phyloP scores from a whole-genome alignment of 202 grass and related monocot genomes.

The Miscanthus sacchariflorus region DNA sequence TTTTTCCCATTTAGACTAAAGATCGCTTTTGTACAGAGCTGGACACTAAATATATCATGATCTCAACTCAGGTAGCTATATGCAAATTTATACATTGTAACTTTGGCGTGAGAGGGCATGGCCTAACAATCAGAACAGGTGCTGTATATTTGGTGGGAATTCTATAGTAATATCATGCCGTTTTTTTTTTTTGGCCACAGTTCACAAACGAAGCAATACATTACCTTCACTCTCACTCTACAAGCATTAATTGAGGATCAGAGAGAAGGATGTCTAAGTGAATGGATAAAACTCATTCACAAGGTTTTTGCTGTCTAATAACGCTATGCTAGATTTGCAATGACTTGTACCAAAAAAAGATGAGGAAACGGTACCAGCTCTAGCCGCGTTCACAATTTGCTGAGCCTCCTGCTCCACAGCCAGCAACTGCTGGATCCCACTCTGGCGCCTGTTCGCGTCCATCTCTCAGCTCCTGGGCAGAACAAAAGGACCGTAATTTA shows the following conservation, averaged over 20 bases:
- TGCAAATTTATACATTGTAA: not conserved
- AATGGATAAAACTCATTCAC: not conserved
- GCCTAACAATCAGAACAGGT: not conserved
- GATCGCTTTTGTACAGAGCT: not conserved
- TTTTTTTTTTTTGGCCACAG: not conserved
- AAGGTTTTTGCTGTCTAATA: not conserved
- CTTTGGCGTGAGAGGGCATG: not conserved
- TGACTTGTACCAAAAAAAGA: not conserved
- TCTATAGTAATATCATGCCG: not conserved
- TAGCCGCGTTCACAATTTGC: constrained; percentile 71
- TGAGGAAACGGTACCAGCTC: constrained; percentile 55
- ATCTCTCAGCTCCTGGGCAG: constrained; percentile 41
- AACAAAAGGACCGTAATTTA: not conserved
- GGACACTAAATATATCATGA: not conserved
- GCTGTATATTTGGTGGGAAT: not conserved
- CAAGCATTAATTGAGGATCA: not conserved
- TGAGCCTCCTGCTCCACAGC: constrained; percentile 86
- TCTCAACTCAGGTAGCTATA: not conserved
- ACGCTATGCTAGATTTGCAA: not conserved
- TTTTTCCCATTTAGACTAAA: not conserved
- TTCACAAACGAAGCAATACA: not conserved
- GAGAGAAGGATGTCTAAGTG: not conserved
- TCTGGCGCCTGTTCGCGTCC: constrained; percentile 69
- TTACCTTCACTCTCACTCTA: not conserved
- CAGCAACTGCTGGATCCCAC: constrained; percentile 79